Base-by-base conservation (phyloP, 148 eudicot species). In the Polygonum maritimum region DNA sequence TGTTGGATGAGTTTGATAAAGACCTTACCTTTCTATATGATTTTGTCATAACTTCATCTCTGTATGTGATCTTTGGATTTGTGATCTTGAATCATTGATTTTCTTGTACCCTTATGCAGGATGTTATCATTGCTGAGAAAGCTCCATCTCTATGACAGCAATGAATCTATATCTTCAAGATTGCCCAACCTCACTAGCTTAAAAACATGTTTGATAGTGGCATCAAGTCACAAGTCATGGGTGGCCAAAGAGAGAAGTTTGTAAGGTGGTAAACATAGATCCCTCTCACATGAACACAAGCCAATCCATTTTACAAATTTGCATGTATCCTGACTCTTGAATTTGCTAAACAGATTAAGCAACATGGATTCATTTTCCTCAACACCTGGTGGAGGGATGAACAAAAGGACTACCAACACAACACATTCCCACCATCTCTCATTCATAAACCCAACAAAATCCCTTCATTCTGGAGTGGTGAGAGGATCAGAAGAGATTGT, bases 401-500 rank as follows among this genome's bases (percentile, higher is more conserved):
- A 84, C 47, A 79, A 45, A 45, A 44, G 75, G 31, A 21, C 13
- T 18, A 44, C 48, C 11, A 9, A 16, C 15, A 22, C 18, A 4
- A 35, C 52, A 0, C 11, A 72, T 15, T 45, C 74, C 31, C 41
- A 36, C 38, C 51, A 71, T 40, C 49, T 72, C 2, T 8, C 52
- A 44, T 14, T 72, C 16, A 3, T 38, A 62, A 81, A 58, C 39
- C 55, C 88, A 36, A 78, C 92, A 36, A 87, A 79, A 47, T 85
- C 92, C 19, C 19, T 89, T 69, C 80, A 57, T 54, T 3, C 75
- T 5, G 90, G 90, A 16, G 57, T 86, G 73, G 82, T 81, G 58
- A 86, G 78, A 80, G 84, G 86, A 74, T 83, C 90, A 2, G 87
- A 85, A 75, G 90, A 88, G 15, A 82, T 89, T 12, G 76, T 58